phyloP scores from a whole-genome alignment of 208 protist genomes.

The Trypanosoma mega region DNA sequence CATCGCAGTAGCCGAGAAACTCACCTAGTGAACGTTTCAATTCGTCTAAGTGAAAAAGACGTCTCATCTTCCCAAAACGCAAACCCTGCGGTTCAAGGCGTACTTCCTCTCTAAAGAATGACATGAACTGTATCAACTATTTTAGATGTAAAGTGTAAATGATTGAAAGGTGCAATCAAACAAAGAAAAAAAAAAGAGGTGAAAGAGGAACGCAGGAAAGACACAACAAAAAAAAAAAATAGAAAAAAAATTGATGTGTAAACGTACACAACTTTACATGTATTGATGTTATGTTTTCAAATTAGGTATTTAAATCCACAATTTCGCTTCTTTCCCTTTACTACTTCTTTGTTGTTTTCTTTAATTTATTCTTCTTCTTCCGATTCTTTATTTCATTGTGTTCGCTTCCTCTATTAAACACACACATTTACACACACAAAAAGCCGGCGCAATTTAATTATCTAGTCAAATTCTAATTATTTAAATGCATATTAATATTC shows the following conservation, averaged over 20 bases:
- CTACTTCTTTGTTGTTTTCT: slow-evolving; percentile 2
- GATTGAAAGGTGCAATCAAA: neutral
- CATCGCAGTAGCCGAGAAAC: slow-evolving; percentile 28
- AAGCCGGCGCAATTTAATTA: too few species aligned
- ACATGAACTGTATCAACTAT: too few species aligned
- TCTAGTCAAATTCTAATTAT: neutral
- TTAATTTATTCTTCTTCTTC: neutral
- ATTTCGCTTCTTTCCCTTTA: neutral
- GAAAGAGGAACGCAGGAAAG: too few species aligned
- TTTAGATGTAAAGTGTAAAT: neutral
- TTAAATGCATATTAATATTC: slow-evolving; percentile 13
- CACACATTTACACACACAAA: too few species aligned
- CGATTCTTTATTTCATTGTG: neutral
- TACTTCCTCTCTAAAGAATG: neutral
- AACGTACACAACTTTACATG: too few species aligned
- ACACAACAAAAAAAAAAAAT: too few species aligned
- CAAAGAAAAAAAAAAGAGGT: neutral
- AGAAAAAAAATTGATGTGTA: too few species aligned
- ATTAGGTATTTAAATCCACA: too few species aligned
- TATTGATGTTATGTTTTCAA: too few species aligned
- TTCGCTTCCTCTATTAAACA: neutral
- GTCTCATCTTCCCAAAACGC: neutral
- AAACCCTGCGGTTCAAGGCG: neutral
- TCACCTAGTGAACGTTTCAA: slow-evolving; percentile 14
- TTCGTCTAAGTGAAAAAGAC: neutral